Conservation (phyloP, 2,329 filamentous ascomycete genomes). For the Immersiporthe knoxdaviesiana region DNA sequence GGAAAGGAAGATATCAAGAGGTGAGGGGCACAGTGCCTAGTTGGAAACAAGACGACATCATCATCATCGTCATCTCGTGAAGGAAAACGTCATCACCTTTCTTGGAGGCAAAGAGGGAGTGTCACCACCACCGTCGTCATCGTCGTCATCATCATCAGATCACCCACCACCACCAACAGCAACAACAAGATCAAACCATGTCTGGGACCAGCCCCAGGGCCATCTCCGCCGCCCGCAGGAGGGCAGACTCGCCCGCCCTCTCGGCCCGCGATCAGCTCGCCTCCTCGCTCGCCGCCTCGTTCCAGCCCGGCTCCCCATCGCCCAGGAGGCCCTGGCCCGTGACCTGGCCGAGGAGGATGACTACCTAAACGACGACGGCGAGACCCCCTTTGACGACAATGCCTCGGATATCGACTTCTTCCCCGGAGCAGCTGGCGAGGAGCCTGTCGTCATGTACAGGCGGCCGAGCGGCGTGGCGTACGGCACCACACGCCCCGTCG, state of each 20-base stretch:
- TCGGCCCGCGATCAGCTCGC: slow-evolving; percentile 32
- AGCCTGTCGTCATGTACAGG: slow-evolving; percentile 60
- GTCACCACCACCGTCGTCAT: background rate
- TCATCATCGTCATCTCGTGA: background rate
- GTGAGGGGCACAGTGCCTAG: background rate
- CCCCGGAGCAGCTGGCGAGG: slow-evolving; percentile 40
- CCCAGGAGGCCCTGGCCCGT: slow-evolving; percentile 65
- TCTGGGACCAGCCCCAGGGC: slow-evolving; percentile 6
- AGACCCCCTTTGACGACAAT: slow-evolving; percentile 36
- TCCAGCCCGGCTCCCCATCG: slow-evolving; percentile 65
- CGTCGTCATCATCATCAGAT: background rate
- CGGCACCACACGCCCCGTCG: slow-evolving; percentile 69
- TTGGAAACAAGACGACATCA: background rate
- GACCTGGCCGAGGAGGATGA: slow-evolving; percentile 63
- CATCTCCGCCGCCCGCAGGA: slow-evolving; percentile 12
- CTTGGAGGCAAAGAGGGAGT: background rate
- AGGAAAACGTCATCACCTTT: background rate
- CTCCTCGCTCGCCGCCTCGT: slow-evolving; percentile 50
- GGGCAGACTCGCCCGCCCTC: background rate
- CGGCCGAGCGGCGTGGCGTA: slow-evolving; percentile 77
- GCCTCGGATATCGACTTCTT: slow-evolving; percentile 41
- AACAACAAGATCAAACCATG: background rate
- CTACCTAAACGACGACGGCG: slow-evolving; percentile 46
- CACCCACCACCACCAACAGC: background rate
- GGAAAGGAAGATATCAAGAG: background rate